A percentile compares a stretch with the other conserved stretches of the same genome.
These are phyloP conservation scores for Trichophyton benhamiae DNA, from an alignment of 2,329 filamentous ascomycete genomes.

Conservation along the genomic window DNA sequence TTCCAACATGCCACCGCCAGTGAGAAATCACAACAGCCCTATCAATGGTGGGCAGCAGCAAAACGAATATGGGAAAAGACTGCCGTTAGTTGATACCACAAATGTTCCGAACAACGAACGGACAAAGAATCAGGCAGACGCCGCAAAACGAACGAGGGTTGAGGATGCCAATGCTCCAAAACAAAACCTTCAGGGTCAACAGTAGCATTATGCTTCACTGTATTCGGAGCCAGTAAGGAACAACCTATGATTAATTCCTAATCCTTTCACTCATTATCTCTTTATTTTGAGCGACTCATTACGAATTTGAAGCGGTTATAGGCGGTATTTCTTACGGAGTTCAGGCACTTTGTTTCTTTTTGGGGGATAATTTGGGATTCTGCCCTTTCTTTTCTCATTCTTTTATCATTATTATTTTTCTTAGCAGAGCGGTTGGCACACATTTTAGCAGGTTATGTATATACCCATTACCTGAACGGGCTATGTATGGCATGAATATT, in stretches of 20 bases:
- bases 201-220: background rate
- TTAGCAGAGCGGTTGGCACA: background rate
- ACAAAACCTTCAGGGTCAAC: conserved; percentile 3
- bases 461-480: background rate
- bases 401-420: background rate
- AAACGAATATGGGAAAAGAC: conserved; percentile 29
- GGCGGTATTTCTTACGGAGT: background rate
- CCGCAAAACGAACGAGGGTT: conserved; percentile 7
- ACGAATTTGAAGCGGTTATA: background rate
- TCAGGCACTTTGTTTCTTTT: background rate
- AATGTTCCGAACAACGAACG: conserved; percentile 19
- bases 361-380: background rate
- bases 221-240: background rate
- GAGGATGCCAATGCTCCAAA: conserved; percentile 13
- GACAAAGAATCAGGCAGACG: background rate
- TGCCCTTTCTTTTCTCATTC: background rate
- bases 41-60: background rate
- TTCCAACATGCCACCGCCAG: conserved; percentile 15
- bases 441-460: background rate
- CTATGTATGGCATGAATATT: background rate
- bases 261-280: background rate
- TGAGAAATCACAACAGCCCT: background rate
- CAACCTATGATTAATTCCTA: background rate
- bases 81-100: conserved; percentile 35
- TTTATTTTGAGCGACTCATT: background rate